phyloP scores from a whole-genome alignment of 176 grass and related monocot genomes.

The Thalia dealbata region DNA sequence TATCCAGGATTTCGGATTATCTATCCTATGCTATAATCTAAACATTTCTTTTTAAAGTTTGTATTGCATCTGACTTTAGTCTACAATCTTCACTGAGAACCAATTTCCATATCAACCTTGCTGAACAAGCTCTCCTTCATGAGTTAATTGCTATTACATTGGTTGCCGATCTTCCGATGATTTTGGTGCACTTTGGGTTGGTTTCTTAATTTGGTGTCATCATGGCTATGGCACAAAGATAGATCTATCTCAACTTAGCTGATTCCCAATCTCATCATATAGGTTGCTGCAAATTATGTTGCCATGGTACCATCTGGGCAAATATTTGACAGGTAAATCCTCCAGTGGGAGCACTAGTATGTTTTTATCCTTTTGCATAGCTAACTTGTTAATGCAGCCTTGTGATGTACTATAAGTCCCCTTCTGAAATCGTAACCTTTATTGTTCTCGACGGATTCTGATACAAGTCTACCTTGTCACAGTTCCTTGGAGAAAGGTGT shows the following conservation, averaged over 20 bases:
- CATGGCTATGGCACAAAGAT: background rate
- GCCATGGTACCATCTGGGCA: conserved; percentile 82
- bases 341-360: background rate
- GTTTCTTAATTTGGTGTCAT: background rate
- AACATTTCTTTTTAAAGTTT: background rate
- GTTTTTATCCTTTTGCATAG: background rate
- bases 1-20: background rate
- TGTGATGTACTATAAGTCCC: background rate
- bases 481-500: conserved; percentile 82
- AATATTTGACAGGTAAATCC: conserved; percentile 73
- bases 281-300: conserved; percentile 97
- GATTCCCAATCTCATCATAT: conserved; percentile 15
- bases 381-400: background rate
- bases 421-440: background rate
- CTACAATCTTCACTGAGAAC: background rate
- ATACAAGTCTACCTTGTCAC: background rate
- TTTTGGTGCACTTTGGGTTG: background rate
- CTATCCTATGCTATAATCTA: background rate
- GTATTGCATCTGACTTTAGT: background rate
- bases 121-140: background rate
- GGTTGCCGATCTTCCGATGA: background rate
- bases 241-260: background rate
- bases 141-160: background rate
- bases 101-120: background rate
- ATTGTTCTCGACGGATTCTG: background rate